These are phyloP conservation scores for Arachis hypogaea DNA, from an alignment of 306 rosid genomes.

Conservation along the genomic window DNA sequence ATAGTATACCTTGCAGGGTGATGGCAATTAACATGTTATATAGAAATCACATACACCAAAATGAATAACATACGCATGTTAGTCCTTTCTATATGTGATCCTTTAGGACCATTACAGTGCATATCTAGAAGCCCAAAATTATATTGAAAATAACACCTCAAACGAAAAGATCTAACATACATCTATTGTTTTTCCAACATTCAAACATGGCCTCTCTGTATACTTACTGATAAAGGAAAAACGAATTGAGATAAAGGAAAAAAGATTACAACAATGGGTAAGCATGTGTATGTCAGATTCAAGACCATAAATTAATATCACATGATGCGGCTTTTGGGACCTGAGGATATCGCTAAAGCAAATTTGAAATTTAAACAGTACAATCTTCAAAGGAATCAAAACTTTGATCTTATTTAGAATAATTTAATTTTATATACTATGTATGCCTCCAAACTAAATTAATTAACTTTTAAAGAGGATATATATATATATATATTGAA, in stretches of 20 bases:
- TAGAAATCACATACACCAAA: no score
- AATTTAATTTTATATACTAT: not conserved
- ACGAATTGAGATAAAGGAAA: slow-evolving; percentile 18
- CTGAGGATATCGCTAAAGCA: slow-evolving; percentile 1
- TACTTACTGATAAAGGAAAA: slow-evolving; percentile 26
- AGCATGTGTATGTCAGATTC: slow-evolving; percentile 35
- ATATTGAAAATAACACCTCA: not conserved
- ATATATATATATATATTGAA: not conserved
- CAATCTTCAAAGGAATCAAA: not conserved
- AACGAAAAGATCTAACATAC: no score
- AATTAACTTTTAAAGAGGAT: not conserved
- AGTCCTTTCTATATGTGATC: not conserved
- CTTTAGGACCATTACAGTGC: not conserved
- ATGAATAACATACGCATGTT: no score
- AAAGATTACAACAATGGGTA: slow-evolving; percentile 1
- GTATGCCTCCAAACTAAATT: not conserved
- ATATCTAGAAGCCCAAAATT: not conserved
- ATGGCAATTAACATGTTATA: no score
- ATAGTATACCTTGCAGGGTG: no score
- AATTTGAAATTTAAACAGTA: not conserved
- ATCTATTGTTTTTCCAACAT: not conserved
- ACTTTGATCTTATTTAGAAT: not conserved
- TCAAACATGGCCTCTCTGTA: slow-evolving; percentile 14
- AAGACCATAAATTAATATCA: not conserved
- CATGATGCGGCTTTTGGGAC: not conserved